Percentiles rank a stretch among this genome's conserved stretches.
Conservation (phyloP, 768 basidiomycete genomes). For the Tylopilus rubrobrunneus region DNA sequence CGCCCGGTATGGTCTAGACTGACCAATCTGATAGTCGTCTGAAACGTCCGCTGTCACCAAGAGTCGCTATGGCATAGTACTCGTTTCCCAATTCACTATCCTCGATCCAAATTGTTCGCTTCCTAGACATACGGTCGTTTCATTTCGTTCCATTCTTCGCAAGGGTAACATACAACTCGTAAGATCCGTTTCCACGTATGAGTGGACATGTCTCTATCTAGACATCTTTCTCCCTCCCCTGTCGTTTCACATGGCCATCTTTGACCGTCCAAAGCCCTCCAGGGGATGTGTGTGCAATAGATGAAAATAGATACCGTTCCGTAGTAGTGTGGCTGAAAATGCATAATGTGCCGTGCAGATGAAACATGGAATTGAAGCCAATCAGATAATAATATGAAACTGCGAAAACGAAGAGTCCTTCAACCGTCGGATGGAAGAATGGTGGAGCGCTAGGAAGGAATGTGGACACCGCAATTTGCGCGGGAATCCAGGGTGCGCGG, state of each 20-base stretch:
- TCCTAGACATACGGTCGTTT: slow-evolving; percentile 27
- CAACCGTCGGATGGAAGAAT: slow-evolving; percentile 5
- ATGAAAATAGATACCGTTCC: slow-evolving; percentile 31
- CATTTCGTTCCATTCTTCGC: slow-evolving; percentile 45
- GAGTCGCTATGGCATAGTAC: no score
- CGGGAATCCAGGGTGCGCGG: slow-evolving; percentile 19
- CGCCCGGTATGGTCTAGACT: slow-evolving; percentile 17
- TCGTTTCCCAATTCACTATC: neutral
- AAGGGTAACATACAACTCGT: slow-evolving; percentile 22
- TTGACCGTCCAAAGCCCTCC: slow-evolving; percentile 22
- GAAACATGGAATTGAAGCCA: slow-evolving; percentile 17
- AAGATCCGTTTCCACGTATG: slow-evolving; percentile 18
- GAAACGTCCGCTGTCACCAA: slow-evolving; percentile 13
- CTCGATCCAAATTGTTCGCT: neutral
- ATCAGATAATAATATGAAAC: slow-evolving; percentile 28
- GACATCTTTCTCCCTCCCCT: slow-evolving; percentile 6
- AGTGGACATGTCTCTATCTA: slow-evolving; percentile 13
- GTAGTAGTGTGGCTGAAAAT: slow-evolving; percentile 28
- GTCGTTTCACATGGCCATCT: slow-evolving; percentile 9
- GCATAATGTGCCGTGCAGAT: slow-evolving; percentile 26
- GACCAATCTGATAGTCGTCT: neutral
- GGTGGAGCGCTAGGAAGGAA: neutral
- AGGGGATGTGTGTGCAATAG: slow-evolving; percentile 21
- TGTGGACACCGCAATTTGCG: slow-evolving; percentile 14
- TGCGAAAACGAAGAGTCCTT: slow-evolving; percentile 17